Base-by-base conservation (phyloP, 2,329 filamentous ascomycete genomes). In the Ophiostoma ulmi region DNA sequence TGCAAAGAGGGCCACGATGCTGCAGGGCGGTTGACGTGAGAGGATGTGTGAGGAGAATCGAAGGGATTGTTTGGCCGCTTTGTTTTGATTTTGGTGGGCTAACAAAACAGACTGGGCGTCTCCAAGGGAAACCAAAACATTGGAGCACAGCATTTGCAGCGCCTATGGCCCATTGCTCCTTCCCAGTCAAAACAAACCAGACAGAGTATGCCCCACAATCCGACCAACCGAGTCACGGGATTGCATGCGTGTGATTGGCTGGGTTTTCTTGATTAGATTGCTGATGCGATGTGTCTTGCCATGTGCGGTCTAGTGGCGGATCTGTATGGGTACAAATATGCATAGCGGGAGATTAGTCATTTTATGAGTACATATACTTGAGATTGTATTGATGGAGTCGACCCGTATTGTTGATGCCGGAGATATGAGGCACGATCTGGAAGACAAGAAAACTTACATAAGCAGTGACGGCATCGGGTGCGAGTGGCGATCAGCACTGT, bases 41-140 rank as follows among this genome's bases (percentile, higher is more conserved):
- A 26, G 68, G 31, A 36, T 70, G 44, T 52, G 70, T 11, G 68
- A 70, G 70, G 68, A 61, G 61, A 66, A 68, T 38, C 63, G 38
- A 69, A 69, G 58, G 72, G 63, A 67, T 71, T 73, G 72, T 74
- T 75, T 74, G 69, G 72, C 66, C 67, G 74, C 72, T 75, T 75
- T 75, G 74, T 75, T 75, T 75, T 75, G 74, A 74, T 75, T 74
- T 73, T 66, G 70, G 72, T 73, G 74, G 72, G 73, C 72, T 73
- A 73, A 74, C 71, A 67, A 72, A 71, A 72, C 70, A 48, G 44
- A 72, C 35, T 64, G 72, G 67, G 68, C 72, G 73, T 75, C 74
- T 74, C 74, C 74, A 73, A 73, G 74, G 74, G 74, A 70, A 75
- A 74, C 74, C 71, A 74, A 73, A 73, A 74, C 71, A 69, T 67